Evolutionary conservation across 2,329 filamentous ascomycete genomes (phyloP).

Genomic region (Xylariaceae sp.): DNA sequence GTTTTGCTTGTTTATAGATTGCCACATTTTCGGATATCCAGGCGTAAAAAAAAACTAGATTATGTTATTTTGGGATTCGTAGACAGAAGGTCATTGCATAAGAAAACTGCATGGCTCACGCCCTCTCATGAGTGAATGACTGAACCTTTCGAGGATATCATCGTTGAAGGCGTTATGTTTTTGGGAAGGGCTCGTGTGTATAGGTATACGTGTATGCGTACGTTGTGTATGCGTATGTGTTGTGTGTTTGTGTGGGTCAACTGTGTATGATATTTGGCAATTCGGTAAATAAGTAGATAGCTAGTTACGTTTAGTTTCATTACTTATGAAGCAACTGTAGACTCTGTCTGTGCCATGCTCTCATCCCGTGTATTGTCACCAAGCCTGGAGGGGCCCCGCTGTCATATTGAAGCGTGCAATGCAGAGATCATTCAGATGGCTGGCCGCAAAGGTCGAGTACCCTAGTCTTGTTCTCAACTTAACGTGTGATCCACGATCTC

Average conservation of each 20-base stretch:
- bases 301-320: background rate
- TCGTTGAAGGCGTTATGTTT: background rate
- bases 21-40: slow-evolving; percentile 9
- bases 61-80: slow-evolving; percentile 13
- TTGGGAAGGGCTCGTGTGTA: slow-evolving; percentile 2
- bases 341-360: too few species aligned
- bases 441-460: too few species aligned
- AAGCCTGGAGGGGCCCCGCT: too few species aligned
- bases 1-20: slow-evolving; percentile 1
- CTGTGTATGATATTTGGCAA: slow-evolving; percentile 9
- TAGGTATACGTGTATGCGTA: slow-evolving; percentile 13
- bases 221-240: slow-evolving; percentile 7
- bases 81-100: slow-evolving; percentile 26
- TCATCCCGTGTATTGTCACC: too few species aligned
- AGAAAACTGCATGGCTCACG: slow-evolving; percentile 25
- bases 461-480: too few species aligned
- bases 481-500: too few species aligned
- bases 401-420: too few species aligned
- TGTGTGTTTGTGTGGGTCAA: slow-evolving; percentile 10
- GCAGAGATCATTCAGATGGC: too few species aligned
- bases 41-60: slow-evolving; percentile 16
- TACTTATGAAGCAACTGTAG: too few species aligned
- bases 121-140: slow-evolving; percentile 30
- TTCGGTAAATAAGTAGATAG: slow-evolving; percentile 3
- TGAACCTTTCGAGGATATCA: slow-evolving; percentile 15